Percentiles rank a stretch among this genome's conserved stretches.
These are phyloP conservation scores for Raphanus sativus DNA, from an alignment of 345 rosid genomes.

Conservation along the genomic window DNA sequence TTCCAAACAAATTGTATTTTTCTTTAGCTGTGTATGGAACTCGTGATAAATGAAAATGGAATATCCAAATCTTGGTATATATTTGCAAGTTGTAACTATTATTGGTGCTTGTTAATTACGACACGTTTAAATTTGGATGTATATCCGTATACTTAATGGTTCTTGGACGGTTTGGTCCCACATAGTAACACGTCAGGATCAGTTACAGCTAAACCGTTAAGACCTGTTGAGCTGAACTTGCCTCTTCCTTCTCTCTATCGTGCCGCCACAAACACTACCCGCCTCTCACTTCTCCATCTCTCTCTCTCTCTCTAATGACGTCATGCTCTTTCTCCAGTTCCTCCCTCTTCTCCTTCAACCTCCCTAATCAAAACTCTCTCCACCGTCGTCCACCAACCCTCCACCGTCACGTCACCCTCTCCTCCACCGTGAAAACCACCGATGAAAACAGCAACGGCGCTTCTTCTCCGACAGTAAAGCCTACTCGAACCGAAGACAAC, in stretches of 20 bases:
- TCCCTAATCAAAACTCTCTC: constrained; percentile 5
- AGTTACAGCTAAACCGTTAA: constrained; percentile 14
- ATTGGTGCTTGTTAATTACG: background rate
- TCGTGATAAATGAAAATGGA: background rate
- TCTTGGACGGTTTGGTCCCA: background rate
- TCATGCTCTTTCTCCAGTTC: constrained; percentile 15
- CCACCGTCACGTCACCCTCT: constrained; percentile 4
- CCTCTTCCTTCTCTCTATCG: background rate
- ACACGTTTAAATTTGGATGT: background rate
- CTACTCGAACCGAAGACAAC: constrained; percentile 9
- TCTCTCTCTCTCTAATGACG: constrained; percentile 8
- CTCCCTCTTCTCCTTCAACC: constrained; percentile 18
- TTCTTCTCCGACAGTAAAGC: constrained; percentile 9
- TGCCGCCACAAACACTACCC: constrained; percentile 21
- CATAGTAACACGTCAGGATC: background rate
- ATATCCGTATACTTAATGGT: background rate
- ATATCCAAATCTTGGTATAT: background rate
- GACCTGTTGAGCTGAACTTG: constrained; percentile 1
- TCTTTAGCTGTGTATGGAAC: background rate
- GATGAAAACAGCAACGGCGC: constrained; percentile 2
- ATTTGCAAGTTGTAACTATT: background rate
- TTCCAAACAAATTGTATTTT: background rate
- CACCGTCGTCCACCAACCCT: constrained; percentile 1
- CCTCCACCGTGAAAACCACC: constrained; percentile 2
- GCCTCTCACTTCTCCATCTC: constrained; percentile 24